These are phyloP conservation scores for Stromatinia cepivora DNA, from an alignment of 2,329 filamentous ascomycete species.

Conservation along the genomic window DNA sequence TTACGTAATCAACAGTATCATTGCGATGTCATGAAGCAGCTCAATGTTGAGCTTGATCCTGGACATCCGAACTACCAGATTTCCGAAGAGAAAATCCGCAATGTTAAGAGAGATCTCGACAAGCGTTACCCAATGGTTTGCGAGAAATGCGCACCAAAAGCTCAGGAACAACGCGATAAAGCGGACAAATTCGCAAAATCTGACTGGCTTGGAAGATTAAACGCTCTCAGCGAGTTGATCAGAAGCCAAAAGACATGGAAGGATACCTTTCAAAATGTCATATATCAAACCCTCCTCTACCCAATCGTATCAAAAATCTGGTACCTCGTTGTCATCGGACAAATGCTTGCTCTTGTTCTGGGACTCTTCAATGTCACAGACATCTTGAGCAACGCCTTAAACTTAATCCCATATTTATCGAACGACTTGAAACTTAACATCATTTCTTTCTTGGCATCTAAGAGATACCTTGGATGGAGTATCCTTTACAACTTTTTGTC, in stretches of 20 bases:
- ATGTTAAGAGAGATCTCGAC: slow-evolving; percentile 72
- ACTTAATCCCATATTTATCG: neutral
- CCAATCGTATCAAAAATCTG: slow-evolving; percentile 31
- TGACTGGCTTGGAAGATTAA: slow-evolving; percentile 47
- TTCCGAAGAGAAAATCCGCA: slow-evolving; percentile 66
- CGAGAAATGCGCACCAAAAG: slow-evolving; percentile 72
- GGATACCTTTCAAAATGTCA: slow-evolving; percentile 17
- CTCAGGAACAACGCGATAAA: slow-evolving; percentile 66
- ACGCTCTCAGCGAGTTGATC: slow-evolving; percentile 45
- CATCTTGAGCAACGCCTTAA: neutral
- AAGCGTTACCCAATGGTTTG: slow-evolving; percentile 88
- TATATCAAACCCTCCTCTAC: slow-evolving; percentile 24
- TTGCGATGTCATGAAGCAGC: slow-evolving; percentile 74
- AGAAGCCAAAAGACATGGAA: slow-evolving; percentile 20
- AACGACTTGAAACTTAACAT: neutral
- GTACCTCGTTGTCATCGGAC: slow-evolving; percentile 35
- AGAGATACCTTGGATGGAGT: slow-evolving; percentile 44
- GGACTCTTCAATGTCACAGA: slow-evolving; percentile 23
- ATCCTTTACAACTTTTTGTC: slow-evolving; percentile 53
- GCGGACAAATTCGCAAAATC: slow-evolving; percentile 70
- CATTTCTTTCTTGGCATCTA: slow-evolving; percentile 20
- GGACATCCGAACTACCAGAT: slow-evolving; percentile 65
- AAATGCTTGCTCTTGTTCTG: slow-evolving; percentile 35
- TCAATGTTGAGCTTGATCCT: slow-evolving; percentile 66
- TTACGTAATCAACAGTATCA: slow-evolving; percentile 86